Evolutionary conservation across 2,329 filamentous ascomycete species (phyloP).

Genomic region (Monosporascus sp.): DNA sequence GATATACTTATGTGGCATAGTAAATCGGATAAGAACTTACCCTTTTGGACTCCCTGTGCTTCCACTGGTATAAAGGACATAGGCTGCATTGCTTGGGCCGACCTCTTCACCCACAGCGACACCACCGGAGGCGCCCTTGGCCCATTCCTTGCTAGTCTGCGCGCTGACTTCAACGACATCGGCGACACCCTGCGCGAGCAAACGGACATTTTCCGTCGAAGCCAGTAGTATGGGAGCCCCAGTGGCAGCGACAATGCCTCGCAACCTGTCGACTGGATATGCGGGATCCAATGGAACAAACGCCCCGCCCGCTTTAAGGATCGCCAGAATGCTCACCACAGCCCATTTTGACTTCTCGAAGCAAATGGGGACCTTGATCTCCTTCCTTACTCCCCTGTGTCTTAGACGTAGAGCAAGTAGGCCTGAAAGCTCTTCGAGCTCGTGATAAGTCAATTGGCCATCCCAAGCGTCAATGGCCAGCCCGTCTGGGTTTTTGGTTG

Average conservation of each 20-base stretch:
- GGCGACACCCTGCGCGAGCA: background rate
- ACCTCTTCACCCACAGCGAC: background rate
- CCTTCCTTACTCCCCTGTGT: conserved; percentile 6
- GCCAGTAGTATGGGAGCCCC: background rate
- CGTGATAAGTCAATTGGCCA: background rate
- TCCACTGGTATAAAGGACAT: conserved; percentile 44
- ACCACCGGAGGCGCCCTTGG: background rate
- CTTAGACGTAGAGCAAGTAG: conserved; percentile 5
- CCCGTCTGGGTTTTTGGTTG: background rate
- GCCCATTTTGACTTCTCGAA: conserved; percentile 16
- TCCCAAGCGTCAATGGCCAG: background rate
- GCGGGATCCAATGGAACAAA: conserved; percentile 21
- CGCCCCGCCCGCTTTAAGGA: conserved; percentile 24
- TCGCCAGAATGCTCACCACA: conserved; percentile 16
- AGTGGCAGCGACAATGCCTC: conserved; percentile 1
- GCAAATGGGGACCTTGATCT: conserved; percentile 11
- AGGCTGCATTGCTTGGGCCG: conserved; percentile 7
- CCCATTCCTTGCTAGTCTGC: background rate
- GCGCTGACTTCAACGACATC: background rate
- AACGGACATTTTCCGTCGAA: background rate
- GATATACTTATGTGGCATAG: conserved; percentile 2
- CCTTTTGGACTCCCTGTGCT: conserved; percentile 44
- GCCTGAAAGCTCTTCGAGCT: background rate
- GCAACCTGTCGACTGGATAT: conserved; percentile 14
- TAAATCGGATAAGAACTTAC: conserved; percentile 25